Base-by-base conservation (phyloP, 495 filamentous ascomycete species). In the Aspergillus cristatus region DNA sequence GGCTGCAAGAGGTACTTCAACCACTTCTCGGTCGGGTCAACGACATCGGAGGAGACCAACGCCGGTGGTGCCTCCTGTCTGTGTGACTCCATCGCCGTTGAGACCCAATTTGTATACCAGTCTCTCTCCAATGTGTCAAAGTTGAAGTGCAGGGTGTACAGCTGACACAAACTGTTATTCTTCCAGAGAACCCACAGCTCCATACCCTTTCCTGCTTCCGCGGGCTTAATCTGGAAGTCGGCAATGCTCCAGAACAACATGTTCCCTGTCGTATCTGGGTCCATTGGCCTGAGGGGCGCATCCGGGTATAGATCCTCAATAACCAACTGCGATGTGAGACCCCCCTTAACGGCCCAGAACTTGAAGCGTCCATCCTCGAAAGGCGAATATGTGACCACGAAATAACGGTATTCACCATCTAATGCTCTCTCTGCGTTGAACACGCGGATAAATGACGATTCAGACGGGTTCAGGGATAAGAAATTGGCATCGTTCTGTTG, bases 151-250 rank as follows among this genome's bases (percentile, higher is more conserved):
- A 85, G 43, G 37, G 72, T 68, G 57, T 88, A 82, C 28, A 94
- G 67, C 40, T 82, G 69, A 57, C 88, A 78, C 43, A 81, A 71
- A 47, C 82, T 74, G 53, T 91, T 82, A 60, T 84, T 80, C 64
- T 89, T 81, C 87, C 86, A 90, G 29, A 91, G 61, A 10, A 88
- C 72, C 91, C 91, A 99, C 3, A 90, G 38, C 51, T 86, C 75
- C 42, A 79, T 74, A 13, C 55, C 64, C 46, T 47, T 75, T 50
- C 59, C 68, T 54, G 65, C 63, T 29, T 65, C 58, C 18, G 60
- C 60, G 1, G 72, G 54, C 26, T 72, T 74, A 18, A 94, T 56
- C 40, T 77, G 72, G 56, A 96, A 97, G 46, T 94, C 86, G 10
- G 82, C 82, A 43, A 94, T 67, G 40, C 74, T 91, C 93, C 82